phyloP scores from a whole-genome alignment of 768 basidiomycete genomes.

The Boletus reticuloceps region DNA sequence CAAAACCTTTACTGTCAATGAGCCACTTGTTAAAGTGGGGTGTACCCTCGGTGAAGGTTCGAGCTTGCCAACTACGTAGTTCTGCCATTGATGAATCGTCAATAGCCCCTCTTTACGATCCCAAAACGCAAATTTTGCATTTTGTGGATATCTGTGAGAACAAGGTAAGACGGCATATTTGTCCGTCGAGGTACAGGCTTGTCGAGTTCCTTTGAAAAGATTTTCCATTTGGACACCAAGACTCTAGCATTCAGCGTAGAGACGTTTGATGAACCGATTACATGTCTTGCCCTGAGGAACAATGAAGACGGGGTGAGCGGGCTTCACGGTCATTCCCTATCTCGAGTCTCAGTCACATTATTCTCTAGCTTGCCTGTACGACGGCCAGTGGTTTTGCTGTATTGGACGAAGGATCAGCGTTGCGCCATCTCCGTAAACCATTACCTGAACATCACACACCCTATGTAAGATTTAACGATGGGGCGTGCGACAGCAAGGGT shows the following conservation, averaged over 20 bases:
- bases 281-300: slow-evolving; percentile 55
- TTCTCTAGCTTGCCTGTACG: slow-evolving; percentile 18
- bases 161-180: slow-evolving; percentile 6
- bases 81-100: background rate
- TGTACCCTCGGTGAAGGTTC: slow-evolving; percentile 66
- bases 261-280: slow-evolving; percentile 52
- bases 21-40: slow-evolving; percentile 50
- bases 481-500: slow-evolving; percentile 62
- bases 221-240: slow-evolving; percentile 39
- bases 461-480: slow-evolving; percentile 67
- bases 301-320: slow-evolving; percentile 27
- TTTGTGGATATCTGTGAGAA: slow-evolving; percentile 59
- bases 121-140: slow-evolving; percentile 50
- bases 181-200: background rate
- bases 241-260: slow-evolving; percentile 43
- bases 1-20: slow-evolving; percentile 21
- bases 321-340: background rate
- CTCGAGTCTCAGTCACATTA: background rate
- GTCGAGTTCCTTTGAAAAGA: slow-evolving; percentile 9
- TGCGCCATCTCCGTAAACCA: slow-evolving; percentile 53
- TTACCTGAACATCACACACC: slow-evolving; percentile 40
- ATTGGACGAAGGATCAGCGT: slow-evolving; percentile 29
- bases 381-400: slow-evolving; percentile 22
- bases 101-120: slow-evolving; percentile 63
- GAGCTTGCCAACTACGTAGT: background rate